These are phyloP conservation scores for Lodderomyces parapsilosis DNA, from an alignment of 1,139 yeast species.

Conservation along the genomic window DNA sequence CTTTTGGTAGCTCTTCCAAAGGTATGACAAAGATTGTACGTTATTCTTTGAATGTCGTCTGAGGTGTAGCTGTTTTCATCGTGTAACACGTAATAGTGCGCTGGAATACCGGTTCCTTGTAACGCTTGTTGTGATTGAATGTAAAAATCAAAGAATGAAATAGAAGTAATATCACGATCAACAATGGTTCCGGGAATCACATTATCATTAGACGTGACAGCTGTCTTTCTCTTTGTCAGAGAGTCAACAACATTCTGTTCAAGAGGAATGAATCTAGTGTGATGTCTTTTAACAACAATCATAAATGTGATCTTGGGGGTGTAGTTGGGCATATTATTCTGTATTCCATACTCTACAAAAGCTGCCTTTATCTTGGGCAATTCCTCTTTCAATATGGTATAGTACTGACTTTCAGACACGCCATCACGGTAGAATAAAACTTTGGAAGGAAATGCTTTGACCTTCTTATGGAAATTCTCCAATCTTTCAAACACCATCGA, in stretches of 20 bases:
- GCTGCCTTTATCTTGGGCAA: constrained; percentile 13
- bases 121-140: constrained; percentile 16
- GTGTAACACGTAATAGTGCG: constrained; percentile 16
- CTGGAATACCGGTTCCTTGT: constrained; percentile 16
- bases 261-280: constrained; percentile 15
- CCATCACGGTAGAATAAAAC: constrained; percentile 16
- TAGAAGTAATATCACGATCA: constrained; percentile 13
- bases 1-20: constrained; percentile 17
- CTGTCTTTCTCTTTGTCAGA: constrained; percentile 10
- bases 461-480: constrained; percentile 13
- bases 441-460: constrained; percentile 12
- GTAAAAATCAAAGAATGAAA: constrained; percentile 15
- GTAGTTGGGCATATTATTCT: constrained; percentile 8
- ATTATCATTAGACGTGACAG: constrained; percentile 14
- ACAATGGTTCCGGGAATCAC: constrained; percentile 15
- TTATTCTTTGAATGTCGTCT: constrained; percentile 13
- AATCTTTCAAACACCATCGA: constrained; percentile 14
- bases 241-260: constrained; percentile 11
- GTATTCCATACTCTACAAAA: constrained; percentile 12
- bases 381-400: constrained; percentile 14
- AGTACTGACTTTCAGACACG: constrained; percentile 16
- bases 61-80: constrained; percentile 14
- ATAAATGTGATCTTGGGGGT: constrained; percentile 14
- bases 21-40: constrained; percentile 15
- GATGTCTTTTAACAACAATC: constrained; percentile 16